Evolutionary conservation across 305 asterid species (phyloP).

Genomic region (Fraxinus platypoda): DNA sequence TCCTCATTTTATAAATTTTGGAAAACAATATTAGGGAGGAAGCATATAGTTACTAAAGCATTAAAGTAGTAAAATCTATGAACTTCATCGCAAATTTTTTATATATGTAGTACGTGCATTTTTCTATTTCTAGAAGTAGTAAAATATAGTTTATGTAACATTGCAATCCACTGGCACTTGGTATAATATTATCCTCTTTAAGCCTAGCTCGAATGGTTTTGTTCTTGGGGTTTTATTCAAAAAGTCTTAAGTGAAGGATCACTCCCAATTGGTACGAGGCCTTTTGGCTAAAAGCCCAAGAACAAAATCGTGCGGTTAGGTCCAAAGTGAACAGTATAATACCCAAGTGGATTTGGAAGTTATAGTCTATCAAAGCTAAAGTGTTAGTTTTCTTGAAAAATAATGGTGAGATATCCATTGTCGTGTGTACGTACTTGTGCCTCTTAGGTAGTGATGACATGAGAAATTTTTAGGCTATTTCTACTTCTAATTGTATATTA

Average conservation of each 20-base stretch:
- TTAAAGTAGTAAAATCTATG: not conserved
- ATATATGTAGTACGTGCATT: not conserved
- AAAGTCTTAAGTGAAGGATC: too few relatives aligned
- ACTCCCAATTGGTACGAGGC: too few relatives aligned
- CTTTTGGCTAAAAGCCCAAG: too few relatives aligned
- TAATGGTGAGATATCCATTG: not conserved
- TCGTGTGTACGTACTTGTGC: not conserved
- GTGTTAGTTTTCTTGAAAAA: not conserved
- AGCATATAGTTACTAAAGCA: not conserved
- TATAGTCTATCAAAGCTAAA: not conserved
- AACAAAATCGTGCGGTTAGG: too few relatives aligned
- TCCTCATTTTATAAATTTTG: not conserved
- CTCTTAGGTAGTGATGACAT: not conserved
- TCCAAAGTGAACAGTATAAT: too few relatives aligned
- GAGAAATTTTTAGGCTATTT: not conserved
- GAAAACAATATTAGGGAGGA: not conserved
- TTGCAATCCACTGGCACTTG: too few relatives aligned
- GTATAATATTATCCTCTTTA: too few relatives aligned
- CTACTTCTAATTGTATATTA: not conserved
- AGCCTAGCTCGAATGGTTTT: too few relatives aligned
- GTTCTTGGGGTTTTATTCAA: too few relatives aligned
- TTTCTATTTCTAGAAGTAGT: not conserved
- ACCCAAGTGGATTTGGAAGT: too few relatives aligned
- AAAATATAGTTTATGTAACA: not conserved
- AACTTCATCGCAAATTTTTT: not conserved